Percentiles rank a stretch among this genome's conserved stretches.
Evolutionary conservation across 495 filamentous ascomycete species (phyloP).

Genomic region (Tuber melanosporum): DNA sequence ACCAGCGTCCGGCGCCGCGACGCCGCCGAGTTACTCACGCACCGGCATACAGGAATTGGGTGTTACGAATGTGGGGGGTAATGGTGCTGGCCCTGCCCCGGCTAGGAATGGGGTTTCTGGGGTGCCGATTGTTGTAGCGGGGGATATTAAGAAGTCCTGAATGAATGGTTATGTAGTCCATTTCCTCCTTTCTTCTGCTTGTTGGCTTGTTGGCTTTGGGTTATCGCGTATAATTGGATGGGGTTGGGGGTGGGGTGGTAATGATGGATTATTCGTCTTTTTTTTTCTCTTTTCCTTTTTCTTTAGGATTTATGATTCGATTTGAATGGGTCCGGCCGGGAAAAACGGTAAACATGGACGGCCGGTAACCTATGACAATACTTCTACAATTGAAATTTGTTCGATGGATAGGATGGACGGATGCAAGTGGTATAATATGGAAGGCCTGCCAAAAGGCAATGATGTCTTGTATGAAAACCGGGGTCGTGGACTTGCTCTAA

Average conservation of each 20-base stretch:
- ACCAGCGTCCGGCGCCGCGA: constrained; percentile 10
- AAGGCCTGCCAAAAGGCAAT: neutral
- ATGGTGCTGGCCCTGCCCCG: neutral
- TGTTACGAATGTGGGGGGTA: neutral
- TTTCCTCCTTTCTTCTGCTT: neutral
- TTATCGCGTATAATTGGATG: neutral
- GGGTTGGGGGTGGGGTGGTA: neutral
- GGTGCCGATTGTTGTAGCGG: neutral
- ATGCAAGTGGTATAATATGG: neutral
- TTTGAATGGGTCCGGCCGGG: neutral
- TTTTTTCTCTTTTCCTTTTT: neutral
- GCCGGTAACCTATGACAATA: neutral
- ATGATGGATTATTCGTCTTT: neutral
- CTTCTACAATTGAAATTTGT: neutral
- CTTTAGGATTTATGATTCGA: neutral
- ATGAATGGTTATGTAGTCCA: neutral
- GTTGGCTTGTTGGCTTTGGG: neutral
- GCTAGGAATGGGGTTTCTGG: neutral
- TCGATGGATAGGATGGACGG: neutral
- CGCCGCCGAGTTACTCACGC: constrained; percentile 28
- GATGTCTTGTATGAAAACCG: neutral
- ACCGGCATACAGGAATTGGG: constrained; percentile 22
- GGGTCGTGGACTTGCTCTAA: neutral
- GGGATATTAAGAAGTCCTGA: neutral
- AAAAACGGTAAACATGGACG: neutral